Evolutionary conservation across 305 asterid genomes (phyloP).

Genomic region (Fraxinus platypoda): DNA sequence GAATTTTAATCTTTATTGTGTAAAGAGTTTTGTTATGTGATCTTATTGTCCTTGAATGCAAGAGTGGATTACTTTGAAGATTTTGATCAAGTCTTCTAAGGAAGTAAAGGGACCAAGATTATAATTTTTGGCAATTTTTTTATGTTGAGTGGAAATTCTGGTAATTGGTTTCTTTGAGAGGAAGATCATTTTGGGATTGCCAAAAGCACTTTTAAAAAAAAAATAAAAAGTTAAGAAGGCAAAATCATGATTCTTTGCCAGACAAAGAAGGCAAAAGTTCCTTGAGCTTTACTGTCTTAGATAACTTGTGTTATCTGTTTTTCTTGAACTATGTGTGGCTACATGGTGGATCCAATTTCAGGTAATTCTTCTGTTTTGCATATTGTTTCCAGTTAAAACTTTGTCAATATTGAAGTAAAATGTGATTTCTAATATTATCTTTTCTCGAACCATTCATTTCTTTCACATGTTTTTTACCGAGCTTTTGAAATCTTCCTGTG

Average conservation of each 20-base stretch:
- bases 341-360: slow-evolving; percentile 14
- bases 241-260: slow-evolving; percentile 29
- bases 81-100: slow-evolving; percentile 15
- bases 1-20: slow-evolving; percentile 7
- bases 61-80: slow-evolving; percentile 1
- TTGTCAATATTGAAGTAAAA: slow-evolving; percentile 17
- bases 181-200: slow-evolving; percentile 19
- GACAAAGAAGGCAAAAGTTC: slow-evolving; percentile 27
- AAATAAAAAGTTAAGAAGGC: slow-evolving; percentile 8
- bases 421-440: neutral
- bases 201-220: slow-evolving; percentile 16
- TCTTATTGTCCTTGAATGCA: neutral
- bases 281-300: slow-evolving; percentile 29
- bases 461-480: neutral
- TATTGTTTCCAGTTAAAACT: neutral
- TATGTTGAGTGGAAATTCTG: slow-evolving; percentile 7
- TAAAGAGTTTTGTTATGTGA: neutral
- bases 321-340: slow-evolving; percentile 24
- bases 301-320: slow-evolving; percentile 21
- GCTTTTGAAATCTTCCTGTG: neutral
- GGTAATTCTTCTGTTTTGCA: neutral
- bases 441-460: neutral
- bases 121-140: neutral
- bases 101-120: neutral
- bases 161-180: slow-evolving; percentile 8